These are phyloP conservation scores for Pneumocystis wakefieldiae DNA, from an alignment of 1,139 yeast genomes.

Conservation along the genomic window DNA sequence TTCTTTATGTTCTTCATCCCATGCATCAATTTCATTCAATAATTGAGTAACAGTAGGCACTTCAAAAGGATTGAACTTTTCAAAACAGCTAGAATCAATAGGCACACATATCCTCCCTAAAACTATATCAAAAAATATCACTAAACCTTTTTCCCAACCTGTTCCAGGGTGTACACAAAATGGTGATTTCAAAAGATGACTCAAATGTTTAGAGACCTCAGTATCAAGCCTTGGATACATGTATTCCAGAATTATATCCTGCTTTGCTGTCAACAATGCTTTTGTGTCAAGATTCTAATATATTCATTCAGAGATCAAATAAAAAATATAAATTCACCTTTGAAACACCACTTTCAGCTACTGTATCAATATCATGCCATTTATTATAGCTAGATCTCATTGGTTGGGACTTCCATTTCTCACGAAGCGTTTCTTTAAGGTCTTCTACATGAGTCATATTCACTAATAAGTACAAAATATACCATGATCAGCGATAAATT, in stretches of 20 bases:
- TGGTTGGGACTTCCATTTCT: conserved; percentile 39
- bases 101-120: conserved; percentile 73
- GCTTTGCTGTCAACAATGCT: conserved; percentile 53
- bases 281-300: conserved; percentile 22
- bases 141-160: conserved; percentile 29
- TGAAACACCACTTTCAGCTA: conserved; percentile 38
- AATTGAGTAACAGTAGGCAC: conserved; percentile 65
- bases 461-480: conserved; percentile 17
- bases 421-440: conserved; percentile 40
- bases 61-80: conserved; percentile 57
- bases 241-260: conserved; percentile 65
- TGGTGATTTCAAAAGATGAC: conserved; percentile 91
- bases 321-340: conserved; percentile 21
- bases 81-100: conserved; percentile 42
- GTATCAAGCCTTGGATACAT: conserved; percentile 86
- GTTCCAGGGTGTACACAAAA: conserved; percentile 96
- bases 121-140: not conserved
- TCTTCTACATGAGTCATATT: conserved; percentile 3
- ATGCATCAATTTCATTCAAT: conserved; percentile 38
- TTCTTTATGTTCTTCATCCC: conserved; percentile 30
- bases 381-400: conserved; percentile 39
- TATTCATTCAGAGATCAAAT: conserved; percentile 1
- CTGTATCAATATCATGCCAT: conserved; percentile 69
- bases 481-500: conserved; percentile 42
- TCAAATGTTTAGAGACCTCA: conserved; percentile 78